Evolutionary conservation across 2,329 filamentous ascomycete species (phyloP).

Genomic region (Verticillium longisporum): DNA sequence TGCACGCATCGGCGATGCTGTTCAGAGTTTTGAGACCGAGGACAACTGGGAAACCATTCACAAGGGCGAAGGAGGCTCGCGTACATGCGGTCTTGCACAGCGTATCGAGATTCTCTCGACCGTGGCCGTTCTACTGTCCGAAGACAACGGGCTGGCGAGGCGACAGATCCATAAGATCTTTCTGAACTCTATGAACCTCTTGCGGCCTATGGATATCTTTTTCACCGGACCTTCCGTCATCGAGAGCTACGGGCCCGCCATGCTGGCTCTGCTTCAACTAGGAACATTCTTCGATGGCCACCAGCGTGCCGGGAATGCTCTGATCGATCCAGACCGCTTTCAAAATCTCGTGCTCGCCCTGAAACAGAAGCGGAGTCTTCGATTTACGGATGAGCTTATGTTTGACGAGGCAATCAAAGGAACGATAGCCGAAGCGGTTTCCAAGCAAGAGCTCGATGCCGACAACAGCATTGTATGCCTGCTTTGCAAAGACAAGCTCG

Average conservation of each 20-base stretch:
- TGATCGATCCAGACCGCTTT: not conserved
- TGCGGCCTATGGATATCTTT: not conserved
- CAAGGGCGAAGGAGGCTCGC: not conserved
- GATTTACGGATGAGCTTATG: not conserved
- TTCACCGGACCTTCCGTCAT: not conserved
- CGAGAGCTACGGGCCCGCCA: not conserved
- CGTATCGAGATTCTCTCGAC: not conserved
- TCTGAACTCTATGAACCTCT: not conserved
- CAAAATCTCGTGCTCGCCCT: not conserved
- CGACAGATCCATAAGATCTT: not conserved
- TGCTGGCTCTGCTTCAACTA: not conserved
- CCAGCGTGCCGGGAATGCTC: not conserved
- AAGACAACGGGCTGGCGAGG: not conserved
- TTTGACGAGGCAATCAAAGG: not conserved
- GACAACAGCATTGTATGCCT: not conserved
- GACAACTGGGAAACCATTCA: not conserved
- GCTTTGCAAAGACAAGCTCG: not conserved
- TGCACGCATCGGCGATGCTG: not conserved
- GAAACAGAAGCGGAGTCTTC: not conserved
- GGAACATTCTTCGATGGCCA: not conserved
- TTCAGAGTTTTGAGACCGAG: not conserved
- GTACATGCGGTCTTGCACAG: not conserved
- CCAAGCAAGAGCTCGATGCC: not conserved
- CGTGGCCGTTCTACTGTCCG: not conserved
- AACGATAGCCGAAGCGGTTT: not conserved